Evolutionary conservation across 208 protist genomes (phyloP), one percentile per base, ranked within the genome.

Genomic region (Trypanosoma avium): DNA sequence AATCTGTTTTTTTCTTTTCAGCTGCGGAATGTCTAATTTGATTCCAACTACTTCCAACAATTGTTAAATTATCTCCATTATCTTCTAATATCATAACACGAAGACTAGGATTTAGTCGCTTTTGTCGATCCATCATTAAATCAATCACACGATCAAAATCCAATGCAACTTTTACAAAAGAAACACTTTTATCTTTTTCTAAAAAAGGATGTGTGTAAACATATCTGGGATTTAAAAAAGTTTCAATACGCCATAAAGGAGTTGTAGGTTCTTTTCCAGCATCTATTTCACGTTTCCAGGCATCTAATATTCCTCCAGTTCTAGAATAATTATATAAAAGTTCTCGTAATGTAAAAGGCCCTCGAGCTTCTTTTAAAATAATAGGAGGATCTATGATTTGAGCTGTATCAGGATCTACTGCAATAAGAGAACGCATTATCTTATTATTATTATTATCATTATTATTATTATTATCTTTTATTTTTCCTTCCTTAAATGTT

Each of bases 171-270:
- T 54, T 64, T 9, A 64, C 2, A 64, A 52, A 64, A 8, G 45
- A 19, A 30, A 54, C 46, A 10, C 15, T 45, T 32, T 32, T 21
- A 21, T 64, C 46, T 22, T 54, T 64, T 21, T 64, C 58, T 22
- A 64, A n/a, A 54, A 64, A 64, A n/a, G 58, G 58, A 15, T 54
- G 32, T 26, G 58, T 64, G 19, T 54, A 64, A 15, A 30, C 15
- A 30, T 53, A 64, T 5, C 32, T 0, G 40, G 8, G 10, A 15
- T 17, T 6, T 10, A 54, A n/a, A 54, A 64, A 64, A 19, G 21
- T n/a, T 27, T 64, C 58, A 12, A 64, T 27, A 36, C 15, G 40
- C 58, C 58, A 64, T 21, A 54, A 4, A 45, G 26, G 15, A n/a
- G 30, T 36, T 29, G n/a, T 10, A 13, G 29, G 58, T n/a, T 38